These are phyloP conservation scores for Corchorus capsularis DNA, from an alignment of 345 rosid species.

Conservation along the genomic window DNA sequence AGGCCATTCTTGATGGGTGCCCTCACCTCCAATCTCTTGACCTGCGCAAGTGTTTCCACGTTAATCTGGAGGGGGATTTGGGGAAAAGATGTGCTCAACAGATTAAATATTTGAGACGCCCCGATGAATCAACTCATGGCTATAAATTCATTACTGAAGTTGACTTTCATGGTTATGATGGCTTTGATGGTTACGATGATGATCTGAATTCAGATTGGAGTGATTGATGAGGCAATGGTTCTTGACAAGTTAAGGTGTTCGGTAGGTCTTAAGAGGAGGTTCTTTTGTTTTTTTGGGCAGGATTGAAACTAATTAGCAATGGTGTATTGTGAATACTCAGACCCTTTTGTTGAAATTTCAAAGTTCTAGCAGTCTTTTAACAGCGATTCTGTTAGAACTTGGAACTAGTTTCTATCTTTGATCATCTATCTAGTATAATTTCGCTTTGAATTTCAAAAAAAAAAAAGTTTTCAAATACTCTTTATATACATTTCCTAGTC, in stretches of 20 bases:
- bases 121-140: conserved; percentile 47
- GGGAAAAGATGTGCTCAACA: conserved; percentile 37
- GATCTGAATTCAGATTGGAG: neutral
- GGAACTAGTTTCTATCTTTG: neutral
- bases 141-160: conserved; percentile 33
- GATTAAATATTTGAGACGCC: conserved; percentile 36
- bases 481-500: no score
- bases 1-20: conserved; percentile 62
- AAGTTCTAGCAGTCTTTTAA: neutral
- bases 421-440: neutral
- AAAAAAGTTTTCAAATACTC: no score
- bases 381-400: neutral
- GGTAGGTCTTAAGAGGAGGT: neutral
- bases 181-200: neutral
- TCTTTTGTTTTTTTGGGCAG: neutral
- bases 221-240: neutral
- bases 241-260: neutral
- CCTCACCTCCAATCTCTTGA: conserved; percentile 61
- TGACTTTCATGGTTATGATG: neutral
- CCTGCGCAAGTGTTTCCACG: conserved; percentile 56
- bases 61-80: conserved; percentile 40
- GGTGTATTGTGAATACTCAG: neutral
- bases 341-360: neutral
- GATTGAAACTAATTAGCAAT: neutral
- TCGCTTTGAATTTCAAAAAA: no score